Conservation (phyloP, 768 basidiomycete genomes). For the Pleurotus sapidus region DNA sequence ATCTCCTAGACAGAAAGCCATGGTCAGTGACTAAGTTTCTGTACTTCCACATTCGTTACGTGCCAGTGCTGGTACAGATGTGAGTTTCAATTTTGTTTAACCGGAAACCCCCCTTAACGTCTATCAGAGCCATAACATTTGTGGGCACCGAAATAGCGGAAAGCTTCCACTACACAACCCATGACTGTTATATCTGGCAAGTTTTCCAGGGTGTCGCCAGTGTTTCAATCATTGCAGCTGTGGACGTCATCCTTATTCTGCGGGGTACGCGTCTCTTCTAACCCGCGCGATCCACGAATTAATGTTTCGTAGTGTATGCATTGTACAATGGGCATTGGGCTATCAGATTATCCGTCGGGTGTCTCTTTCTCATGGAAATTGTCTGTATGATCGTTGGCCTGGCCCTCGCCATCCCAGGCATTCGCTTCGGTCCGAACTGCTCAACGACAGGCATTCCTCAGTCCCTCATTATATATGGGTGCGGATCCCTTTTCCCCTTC, state of each 20-base stretch:
- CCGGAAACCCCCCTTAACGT: background rate
- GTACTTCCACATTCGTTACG: conserved; percentile 35
- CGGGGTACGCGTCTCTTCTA: conserved; percentile 25
- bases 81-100: conserved; percentile 13
- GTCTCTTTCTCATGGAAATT: conserved; percentile 27
- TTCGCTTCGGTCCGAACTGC: conserved; percentile 32
- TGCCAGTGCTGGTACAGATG: conserved; percentile 34
- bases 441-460: background rate
- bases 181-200: conserved; percentile 43
- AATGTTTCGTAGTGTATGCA: conserved; percentile 27
- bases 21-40: conserved; percentile 33
- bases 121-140: conserved; percentile 28
- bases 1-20: conserved; percentile 9
- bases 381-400: conserved; percentile 27
- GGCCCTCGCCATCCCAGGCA: conserved; percentile 23
- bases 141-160: conserved; percentile 34
- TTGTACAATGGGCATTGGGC: conserved; percentile 33
- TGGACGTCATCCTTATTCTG: conserved; percentile 38
- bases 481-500: background rate
- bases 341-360: conserved; percentile 22
- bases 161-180: conserved; percentile 30
- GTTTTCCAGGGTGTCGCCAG: conserved; percentile 37
- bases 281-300: background rate
- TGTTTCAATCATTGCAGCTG: conserved; percentile 22
- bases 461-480: background rate